Evolutionary conservation across 1,284 basidiomycete genomes (phyloP), one percentile per base, ranked within the genome.

Genomic region (Pseudozyma sp.): DNA sequence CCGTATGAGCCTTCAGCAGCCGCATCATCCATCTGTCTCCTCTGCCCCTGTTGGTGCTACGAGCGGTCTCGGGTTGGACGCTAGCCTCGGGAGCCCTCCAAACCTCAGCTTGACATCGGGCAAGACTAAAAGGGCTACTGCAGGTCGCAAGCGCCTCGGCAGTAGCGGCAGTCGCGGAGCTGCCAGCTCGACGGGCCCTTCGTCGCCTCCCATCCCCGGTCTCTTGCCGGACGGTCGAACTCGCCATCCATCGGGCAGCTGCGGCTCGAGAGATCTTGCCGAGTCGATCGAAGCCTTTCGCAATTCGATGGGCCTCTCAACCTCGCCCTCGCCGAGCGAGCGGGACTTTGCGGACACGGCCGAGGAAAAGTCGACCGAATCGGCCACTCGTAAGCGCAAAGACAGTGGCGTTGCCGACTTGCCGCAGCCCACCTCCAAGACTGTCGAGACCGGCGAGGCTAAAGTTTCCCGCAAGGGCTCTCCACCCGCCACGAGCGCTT

Each of bases 201-300:
- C 37, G 16, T 74, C 67, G 17, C 67, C 63, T 42, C 39, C 62
- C 9, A 54, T 63, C 13, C 67, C 67, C 9, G 71, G 71, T 17
- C 59, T 74, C 17, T 49, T 74, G n/a, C 71, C 71, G 13, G 71
- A 74, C 39, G 71, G 71, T 31, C 66, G 71, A 30, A 74, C 71
- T n/a, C 71, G 71, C 6, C 71, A 74, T 52, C 71, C 71, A 0
- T 66, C 67, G 2, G 71, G 67, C 24, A 69, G 71, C 43, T 66
- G 42, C 19, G 71, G 71, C 29, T 74, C 71, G 7, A 56, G 49
- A 10, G 71, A 74, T 31, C 56, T 74, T 1, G 54, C 59, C 16
- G 71, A 74, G 30, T 69, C 67, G 3, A 69, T 74, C n/a, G 71
- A 62, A 14, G 71, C 71, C 0, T 74, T 74, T 48, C 58, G 71